These are phyloP conservation scores for Lentinula edodes DNA, from an alignment of 768 basidiomycete species.

Conservation along the genomic window DNA sequence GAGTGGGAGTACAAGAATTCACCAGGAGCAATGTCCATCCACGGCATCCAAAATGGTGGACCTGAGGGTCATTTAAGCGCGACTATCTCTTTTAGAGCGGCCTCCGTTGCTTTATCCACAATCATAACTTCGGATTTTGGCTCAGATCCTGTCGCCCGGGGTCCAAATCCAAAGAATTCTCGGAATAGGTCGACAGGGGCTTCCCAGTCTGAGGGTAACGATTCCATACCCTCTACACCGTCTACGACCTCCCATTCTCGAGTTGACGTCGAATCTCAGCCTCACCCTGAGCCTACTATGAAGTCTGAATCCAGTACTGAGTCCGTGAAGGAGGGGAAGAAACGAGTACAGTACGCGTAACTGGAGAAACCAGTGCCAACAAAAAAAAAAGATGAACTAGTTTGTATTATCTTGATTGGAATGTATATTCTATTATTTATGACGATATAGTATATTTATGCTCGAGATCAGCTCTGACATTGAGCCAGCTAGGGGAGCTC, in stretches of 20 bases:
- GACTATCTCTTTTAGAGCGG: background rate
- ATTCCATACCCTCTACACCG: background rate
- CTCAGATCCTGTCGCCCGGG: background rate
- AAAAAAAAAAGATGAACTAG: too few species aligned
- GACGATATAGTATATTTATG: too few species aligned
- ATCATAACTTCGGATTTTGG: conserved; percentile 1
- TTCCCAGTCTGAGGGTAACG: too few species aligned
- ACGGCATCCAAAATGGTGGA: background rate
- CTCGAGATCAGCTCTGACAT: too few species aligned
- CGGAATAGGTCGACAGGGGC: background rate
- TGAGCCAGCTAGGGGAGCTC: too few species aligned
- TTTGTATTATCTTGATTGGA: too few species aligned
- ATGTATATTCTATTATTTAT: too few species aligned
- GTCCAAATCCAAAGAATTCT: background rate
- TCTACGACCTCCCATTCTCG: background rate
- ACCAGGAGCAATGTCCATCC: background rate
- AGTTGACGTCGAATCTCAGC: background rate
- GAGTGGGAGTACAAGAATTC: conserved; percentile 5
- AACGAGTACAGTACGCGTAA: background rate
- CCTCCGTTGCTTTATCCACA: background rate
- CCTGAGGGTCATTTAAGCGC: background rate
- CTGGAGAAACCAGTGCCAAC: too few species aligned
- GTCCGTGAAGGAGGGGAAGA: background rate
- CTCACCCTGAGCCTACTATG: background rate
- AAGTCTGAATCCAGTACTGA: background rate